Conservation (phyloP, 2,329 filamentous ascomycete genomes). For the Diaporthe sp. region DNA sequence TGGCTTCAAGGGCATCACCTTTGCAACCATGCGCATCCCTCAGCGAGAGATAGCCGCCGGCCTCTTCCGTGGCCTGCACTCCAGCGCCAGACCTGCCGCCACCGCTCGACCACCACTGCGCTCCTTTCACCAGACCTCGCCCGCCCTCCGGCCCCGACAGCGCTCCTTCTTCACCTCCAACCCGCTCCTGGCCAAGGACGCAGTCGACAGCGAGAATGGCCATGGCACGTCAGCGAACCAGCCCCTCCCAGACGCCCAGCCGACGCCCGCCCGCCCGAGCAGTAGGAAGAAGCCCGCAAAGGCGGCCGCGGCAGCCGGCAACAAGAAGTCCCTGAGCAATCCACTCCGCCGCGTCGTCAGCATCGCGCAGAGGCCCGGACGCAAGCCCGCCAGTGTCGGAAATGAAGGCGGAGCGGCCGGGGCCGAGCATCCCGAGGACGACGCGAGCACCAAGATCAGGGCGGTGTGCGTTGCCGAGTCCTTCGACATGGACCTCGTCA, state of each 20-base stretch:
- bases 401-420: constrained; percentile 45
- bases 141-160: constrained; percentile 62
- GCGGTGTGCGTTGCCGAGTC: constrained; percentile 74
- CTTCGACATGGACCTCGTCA: constrained; percentile 73
- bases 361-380: constrained; percentile 77
- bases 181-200: constrained; percentile 61
- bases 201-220: constrained; percentile 35
- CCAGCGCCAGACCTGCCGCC: constrained; percentile 37
- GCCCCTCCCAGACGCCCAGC: not conserved
- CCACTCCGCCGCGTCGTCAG: constrained; percentile 88
- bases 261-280: not conserved
- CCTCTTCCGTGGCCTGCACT: constrained; percentile 43
- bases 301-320: constrained; percentile 39
- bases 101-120: constrained; percentile 48
- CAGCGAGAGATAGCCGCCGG: constrained; percentile 35
- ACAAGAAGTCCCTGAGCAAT: constrained; percentile 80
- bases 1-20: constrained; percentile 29
- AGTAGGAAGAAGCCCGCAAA: constrained; percentile 34
- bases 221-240: not conserved
- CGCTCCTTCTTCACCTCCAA: constrained; percentile 77
- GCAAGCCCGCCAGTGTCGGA: constrained; percentile 56
- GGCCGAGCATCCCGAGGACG: constrained; percentile 44
- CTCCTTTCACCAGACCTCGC: constrained; percentile 61
- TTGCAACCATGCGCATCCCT: constrained; percentile 36
- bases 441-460: constrained; percentile 62